These are phyloP conservation scores for Bipolaris oryzae DNA, from an alignment of 2,329 filamentous ascomycete genomes.

Conservation along the genomic window DNA sequence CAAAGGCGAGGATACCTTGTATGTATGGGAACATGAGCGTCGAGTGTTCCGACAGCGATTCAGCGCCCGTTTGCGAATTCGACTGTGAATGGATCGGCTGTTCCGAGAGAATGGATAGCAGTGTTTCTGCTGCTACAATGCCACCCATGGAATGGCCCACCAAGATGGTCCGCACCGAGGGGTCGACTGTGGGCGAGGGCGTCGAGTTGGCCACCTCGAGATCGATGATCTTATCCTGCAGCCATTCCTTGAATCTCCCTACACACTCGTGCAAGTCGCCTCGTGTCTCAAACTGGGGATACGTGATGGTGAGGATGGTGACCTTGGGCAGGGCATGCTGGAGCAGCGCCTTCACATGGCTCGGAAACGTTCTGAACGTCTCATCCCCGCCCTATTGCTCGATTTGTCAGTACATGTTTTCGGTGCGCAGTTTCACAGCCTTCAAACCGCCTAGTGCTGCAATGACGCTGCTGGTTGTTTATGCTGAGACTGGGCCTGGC, in stretches of 20 bases:
- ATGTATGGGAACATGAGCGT: slow-evolving; percentile 91
- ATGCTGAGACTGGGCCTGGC: slow-evolving; percentile 1
- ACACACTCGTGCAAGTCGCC: slow-evolving; percentile 77
- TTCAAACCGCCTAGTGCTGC: neutral
- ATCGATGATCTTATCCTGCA: slow-evolving; percentile 91
- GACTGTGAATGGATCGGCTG: slow-evolving; percentile 43
- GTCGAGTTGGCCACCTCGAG: slow-evolving; percentile 83
- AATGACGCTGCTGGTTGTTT: neutral
- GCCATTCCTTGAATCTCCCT: slow-evolving; percentile 76
- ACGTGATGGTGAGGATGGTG: slow-evolving; percentile 70
- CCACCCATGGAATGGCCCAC: slow-evolving; percentile 87
- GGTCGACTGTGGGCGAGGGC: slow-evolving; percentile 82
- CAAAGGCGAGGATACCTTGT: slow-evolving; percentile 87
- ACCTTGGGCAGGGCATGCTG: slow-evolving; percentile 71
- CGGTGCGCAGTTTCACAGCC: neutral
- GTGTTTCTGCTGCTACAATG: slow-evolving; percentile 89
- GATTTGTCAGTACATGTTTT: slow-evolving; percentile 18
- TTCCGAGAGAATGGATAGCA: slow-evolving; percentile 73
- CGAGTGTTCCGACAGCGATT: slow-evolving; percentile 54
- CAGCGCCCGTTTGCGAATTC: slow-evolving; percentile 42
- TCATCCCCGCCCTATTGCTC: slow-evolving; percentile 71
- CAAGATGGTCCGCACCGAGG: slow-evolving; percentile 80
- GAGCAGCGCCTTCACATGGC: slow-evolving; percentile 70
- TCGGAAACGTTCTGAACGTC: slow-evolving; percentile 79
- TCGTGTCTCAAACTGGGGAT: slow-evolving; percentile 81